Evolutionary conservation across 768 basidiomycete species (phyloP).

Genomic region (Suillus clintonianus): DNA sequence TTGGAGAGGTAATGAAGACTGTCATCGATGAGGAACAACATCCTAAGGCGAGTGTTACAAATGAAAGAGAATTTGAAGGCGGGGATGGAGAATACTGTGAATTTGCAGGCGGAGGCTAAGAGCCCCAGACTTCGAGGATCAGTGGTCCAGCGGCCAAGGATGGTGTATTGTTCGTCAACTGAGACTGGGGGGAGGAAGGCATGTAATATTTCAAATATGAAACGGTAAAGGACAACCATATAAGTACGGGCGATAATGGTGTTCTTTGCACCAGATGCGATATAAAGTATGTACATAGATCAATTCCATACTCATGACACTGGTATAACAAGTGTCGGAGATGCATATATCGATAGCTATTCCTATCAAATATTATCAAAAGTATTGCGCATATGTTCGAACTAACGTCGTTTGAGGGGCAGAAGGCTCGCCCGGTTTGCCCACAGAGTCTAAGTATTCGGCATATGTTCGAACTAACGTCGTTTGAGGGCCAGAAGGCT

Average conservation of each 20-base stretch:
- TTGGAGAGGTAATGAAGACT: conserved; percentile 43
- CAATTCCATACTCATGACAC: background rate
- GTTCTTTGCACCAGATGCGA: background rate
- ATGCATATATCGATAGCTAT: too few species aligned
- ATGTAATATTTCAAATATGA: background rate
- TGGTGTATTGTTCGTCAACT: conserved; percentile 30
- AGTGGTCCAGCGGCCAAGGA: conserved; percentile 13
- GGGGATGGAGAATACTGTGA: conserved; percentile 44
- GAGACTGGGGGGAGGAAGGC: background rate
- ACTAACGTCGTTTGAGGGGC: too few species aligned
- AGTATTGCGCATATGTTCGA: too few species aligned
- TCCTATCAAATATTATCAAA: too few species aligned
- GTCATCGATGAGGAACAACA: conserved; percentile 45
- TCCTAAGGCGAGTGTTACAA: conserved; percentile 37
- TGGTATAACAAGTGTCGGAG: background rate
- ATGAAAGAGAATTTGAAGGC: conserved; percentile 37
- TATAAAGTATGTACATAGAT: background rate
- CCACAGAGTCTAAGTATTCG: too few species aligned
- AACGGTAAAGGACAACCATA: background rate
- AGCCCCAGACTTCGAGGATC: background rate
- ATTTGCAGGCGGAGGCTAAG: conserved; percentile 23
- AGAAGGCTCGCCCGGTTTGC: too few species aligned
- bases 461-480: too few species aligned
- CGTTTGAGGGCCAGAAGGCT: too few species aligned
- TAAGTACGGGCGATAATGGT: too few species aligned